Evolutionary conservation across 345 rosid species (phyloP), one percentile per base, ranked within the genome.

Genomic region (Turritis glabra): DNA sequence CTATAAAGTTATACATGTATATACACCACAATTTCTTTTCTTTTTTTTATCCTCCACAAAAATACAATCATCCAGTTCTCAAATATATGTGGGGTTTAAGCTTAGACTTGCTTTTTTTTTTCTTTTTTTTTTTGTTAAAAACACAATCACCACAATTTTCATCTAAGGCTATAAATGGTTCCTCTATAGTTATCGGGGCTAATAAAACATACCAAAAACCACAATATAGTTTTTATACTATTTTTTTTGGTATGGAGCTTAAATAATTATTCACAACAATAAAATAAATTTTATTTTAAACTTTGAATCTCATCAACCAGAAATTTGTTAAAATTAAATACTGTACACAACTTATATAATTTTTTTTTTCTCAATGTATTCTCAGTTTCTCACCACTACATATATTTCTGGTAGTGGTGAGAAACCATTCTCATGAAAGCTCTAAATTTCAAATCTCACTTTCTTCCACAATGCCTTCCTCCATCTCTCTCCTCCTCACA

Each of bases 381-480:
- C 3, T 37, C 40, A 1, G 22, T 10, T 32, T 37, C 3, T 37
- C 40, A 1, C 51, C 21, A n/a, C 51, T 51, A 54, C n/a, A 55
- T 58, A 58, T 26, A 30, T 15, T 2, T 2, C 2, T 27, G 5
- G 30, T 2, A 27, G 30, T 2, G 5, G 30, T 2, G 5, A 5
- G 5, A 2, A 27, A 68, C 56, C 68, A 67, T 50, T 75, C 13
- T 13, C 53, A 58, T 8, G n/a, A 11, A 46, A 23, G 6, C 43
- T 43, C 43, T 15, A 48, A 48, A 5, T 30, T 40, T 57, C 22
- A 56, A 64, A 77, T 64, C 61, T 37, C 68, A 66, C 33, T 14
- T 64, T 67, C 27, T 62, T 62, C n/a, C 29, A 74, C 29, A 3
- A 79, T 79, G 82, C 0, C 75, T 69, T 72, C 74, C 52, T 69